These are phyloP conservation scores for Stentor roeselii DNA, from an alignment of 73 alveolate genomes.

Conservation along the genomic window DNA sequence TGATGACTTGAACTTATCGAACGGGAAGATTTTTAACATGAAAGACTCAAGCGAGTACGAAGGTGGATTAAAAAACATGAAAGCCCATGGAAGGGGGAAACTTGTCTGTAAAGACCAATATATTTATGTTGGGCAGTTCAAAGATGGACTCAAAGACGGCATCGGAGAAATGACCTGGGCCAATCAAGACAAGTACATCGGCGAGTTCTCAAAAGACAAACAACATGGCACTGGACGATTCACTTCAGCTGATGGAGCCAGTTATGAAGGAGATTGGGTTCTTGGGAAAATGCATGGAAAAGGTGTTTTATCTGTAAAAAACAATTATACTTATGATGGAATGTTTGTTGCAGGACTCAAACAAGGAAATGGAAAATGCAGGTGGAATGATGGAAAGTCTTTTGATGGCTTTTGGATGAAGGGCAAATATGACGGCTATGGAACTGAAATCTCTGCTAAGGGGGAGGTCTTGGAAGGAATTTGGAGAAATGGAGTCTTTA, in stretches of 20 bases:
- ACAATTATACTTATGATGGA: background rate
- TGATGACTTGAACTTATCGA: background rate
- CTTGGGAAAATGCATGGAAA: background rate
- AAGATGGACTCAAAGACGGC: background rate
- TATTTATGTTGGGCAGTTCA: background rate
- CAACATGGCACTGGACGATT: slow-evolving; percentile 47
- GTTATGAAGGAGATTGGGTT: slow-evolving; percentile 29
- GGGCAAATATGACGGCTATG: background rate
- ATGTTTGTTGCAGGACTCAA: background rate
- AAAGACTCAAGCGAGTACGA: background rate
- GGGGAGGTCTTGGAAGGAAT: background rate
- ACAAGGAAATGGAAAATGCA: background rate
- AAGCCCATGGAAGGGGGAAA: background rate
- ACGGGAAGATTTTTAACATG: background rate
- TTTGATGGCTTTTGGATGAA: background rate
- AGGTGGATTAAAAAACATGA: background rate
- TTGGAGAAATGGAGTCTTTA: slow-evolving; percentile 8
- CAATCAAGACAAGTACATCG: slow-evolving; percentile 37
- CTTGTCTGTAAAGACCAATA: background rate
- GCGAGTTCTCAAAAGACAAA: slow-evolving; percentile 34
- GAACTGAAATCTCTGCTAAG: background rate
- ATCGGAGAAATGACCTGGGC: background rate
- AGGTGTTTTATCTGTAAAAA: background rate
- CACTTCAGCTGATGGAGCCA: slow-evolving; percentile 37
- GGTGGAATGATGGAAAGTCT: background rate